Conservation (phyloP, 176 grass and related monocot species). For the Coix lacrymajobi region DNA sequence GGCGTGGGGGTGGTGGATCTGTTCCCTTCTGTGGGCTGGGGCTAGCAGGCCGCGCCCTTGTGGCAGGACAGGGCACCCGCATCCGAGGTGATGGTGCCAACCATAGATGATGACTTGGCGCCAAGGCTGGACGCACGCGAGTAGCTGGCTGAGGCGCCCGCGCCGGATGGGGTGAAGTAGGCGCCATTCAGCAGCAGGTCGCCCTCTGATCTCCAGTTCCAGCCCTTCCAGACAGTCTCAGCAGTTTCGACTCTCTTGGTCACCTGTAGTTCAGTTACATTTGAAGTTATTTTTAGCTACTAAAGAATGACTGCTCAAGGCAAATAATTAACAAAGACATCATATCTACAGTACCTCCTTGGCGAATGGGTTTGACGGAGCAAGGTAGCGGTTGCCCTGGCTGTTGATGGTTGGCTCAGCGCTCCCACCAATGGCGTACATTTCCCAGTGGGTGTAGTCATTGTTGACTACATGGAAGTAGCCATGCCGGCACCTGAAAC, state of each 20-base stretch:
- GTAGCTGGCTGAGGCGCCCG: slow-evolving; percentile 75
- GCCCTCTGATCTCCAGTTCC: slow-evolving; percentile 93
- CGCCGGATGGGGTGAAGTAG: slow-evolving; percentile 76
- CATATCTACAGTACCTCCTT: slow-evolving; percentile 34
- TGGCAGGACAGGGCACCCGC: slow-evolving; percentile 50
- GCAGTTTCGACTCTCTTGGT: slow-evolving; percentile 68
- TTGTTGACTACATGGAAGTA: slow-evolving; percentile 82
- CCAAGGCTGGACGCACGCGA: slow-evolving; percentile 77
- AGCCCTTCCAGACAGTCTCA: slow-evolving; percentile 51
- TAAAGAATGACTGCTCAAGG: background rate
- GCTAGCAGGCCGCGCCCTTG: slow-evolving; percentile 51
- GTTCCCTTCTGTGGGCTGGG: background rate
- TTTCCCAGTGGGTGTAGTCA: slow-evolving; percentile 72
- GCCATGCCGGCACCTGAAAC: slow-evolving; percentile 56
- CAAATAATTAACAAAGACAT: background rate
- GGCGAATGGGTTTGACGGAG: slow-evolving; percentile 44
- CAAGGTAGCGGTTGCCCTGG: slow-evolving; percentile 69
- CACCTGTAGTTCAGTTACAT: slow-evolving; percentile 31
- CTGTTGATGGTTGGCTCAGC: slow-evolving; percentile 67
- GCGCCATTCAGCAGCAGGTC: slow-evolving; percentile 78
- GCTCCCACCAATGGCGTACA: slow-evolving; percentile 64
- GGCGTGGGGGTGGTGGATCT: background rate
- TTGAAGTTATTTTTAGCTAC: background rate
- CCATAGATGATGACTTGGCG: slow-evolving; percentile 89
- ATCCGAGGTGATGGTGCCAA: slow-evolving; percentile 57